Base-by-base conservation (phyloP, 331 rosid genomes). In the Arachis monticola region DNA sequence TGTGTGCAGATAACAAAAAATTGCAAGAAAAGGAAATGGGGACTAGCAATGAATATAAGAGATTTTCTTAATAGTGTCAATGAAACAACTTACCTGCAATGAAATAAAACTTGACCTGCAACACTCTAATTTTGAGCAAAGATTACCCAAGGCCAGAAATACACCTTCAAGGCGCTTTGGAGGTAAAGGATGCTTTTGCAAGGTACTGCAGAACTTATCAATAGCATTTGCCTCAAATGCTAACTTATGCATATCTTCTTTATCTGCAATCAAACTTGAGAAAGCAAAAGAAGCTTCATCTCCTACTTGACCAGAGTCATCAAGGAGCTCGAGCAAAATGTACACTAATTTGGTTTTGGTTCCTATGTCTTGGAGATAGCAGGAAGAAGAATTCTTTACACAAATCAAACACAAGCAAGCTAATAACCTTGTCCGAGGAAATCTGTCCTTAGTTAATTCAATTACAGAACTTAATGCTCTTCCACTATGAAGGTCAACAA, bases 151-250 rank as follows among this genome's bases (percentile, higher is more conserved):
- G 64, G 86, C 96, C 76, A 86, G 70, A 81, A 88, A 82, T 53
- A 85, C 59, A 72, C 96, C 96, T 79, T 90, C 86, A 77, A 85
- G 80, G 55, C 93, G 91, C 81, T 80, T 92, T 42, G 92, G 84
- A 73, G 77, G 77, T 8, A 81, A 69, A 42, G 52, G 68, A 75
- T 32, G 60, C 51, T 81, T 90, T 77, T 82, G 89, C 88, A 92
- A 87, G 81, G 83, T 82, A 72, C 74, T 76, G 79, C 77, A 77
- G 60, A 92, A 83, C 83, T 87, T 92, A 83, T 92, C 88, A 67
- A 92, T 80, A 79, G 97, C 96, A 82, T 89, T 88, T 69, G 93
- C 92, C 86, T 90, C 92, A 77, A 88, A 90, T 41, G 97, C 93
- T 73, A 92, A 66, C 85, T 79, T 88, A 76, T 92, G 97, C 67